Evolutionary conservation across 129 eudicot species (phyloP), one percentile per base, ranked within the genome.

Genomic region (sunflower (Helianthus annuus)): DNA sequence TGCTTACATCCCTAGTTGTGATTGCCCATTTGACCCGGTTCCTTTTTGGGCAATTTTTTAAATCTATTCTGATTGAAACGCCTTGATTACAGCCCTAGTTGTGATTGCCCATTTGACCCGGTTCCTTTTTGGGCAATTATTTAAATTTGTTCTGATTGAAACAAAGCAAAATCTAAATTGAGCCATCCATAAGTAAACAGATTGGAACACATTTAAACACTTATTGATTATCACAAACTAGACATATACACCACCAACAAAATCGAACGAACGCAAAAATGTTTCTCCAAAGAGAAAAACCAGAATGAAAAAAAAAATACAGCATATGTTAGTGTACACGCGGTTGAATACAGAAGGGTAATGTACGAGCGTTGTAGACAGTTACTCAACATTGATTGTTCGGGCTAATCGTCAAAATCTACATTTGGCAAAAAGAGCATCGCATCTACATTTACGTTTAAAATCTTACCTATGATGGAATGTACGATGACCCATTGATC

Each of bases 191-290:
- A 32, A 13, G 39, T 22, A 57, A 24, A 57, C 64, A 4, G 38
- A 7, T 57, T 29, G 13, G 9, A 40, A 40, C 42, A 44, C 56
- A 39, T 55, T 38, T 17, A 36, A 42, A 44, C 24, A 5, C 13
- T 19, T 34, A 11, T 67, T 49, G 55, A 7, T 19, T 71, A 65
- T 19, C 6, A 8, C 16, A 0, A 48, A 44, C 22, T 34, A 24
- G 27, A 71, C 44, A 62, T 53, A 14, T 60, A 61, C 54, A 69
- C 58, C 64, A 48, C 14, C 70, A 9, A 59, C 66, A 61, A 69
- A 75, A 69, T 56, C 40, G 29, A 38, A 22, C 7, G 7, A 69
- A 77, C 48, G 27, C 75, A 76, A 77, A 68, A 69, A 66, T 29
- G 68, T 66, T 40, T 75, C 49, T 39, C 73, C 42, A 17, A n/a